Evolutionary conservation across 1,139 yeast genomes (phyloP).

Genomic region (Debaryomycetaceae sp.): DNA sequence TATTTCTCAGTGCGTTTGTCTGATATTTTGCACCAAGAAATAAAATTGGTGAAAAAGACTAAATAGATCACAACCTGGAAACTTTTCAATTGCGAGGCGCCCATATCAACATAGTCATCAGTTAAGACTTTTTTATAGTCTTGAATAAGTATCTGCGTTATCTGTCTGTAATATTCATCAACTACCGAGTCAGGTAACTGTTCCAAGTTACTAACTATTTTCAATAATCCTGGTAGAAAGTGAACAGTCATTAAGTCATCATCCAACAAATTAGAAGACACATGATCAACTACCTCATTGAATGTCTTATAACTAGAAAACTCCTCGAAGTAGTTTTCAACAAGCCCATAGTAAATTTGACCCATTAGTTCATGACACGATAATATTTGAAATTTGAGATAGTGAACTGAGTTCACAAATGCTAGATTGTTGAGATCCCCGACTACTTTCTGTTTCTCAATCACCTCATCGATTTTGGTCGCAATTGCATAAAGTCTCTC

Average conservation of each 20-base stretch:
- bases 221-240: constrained; percentile 60
- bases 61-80: constrained; percentile 47
- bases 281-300: constrained; percentile 26
- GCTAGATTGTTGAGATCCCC: constrained; percentile 37
- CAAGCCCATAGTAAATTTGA: constrained; percentile 54
- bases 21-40: constrained; percentile 65
- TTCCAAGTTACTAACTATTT: constrained; percentile 33
- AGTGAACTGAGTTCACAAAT: constrained; percentile 54
- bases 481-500: constrained; percentile 54
- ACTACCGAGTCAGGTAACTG: constrained; percentile 20
- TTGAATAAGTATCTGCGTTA: constrained; percentile 15
- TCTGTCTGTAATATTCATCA: constrained; percentile 24
- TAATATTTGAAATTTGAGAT: constrained; percentile 60
- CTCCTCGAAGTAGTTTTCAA: constrained; percentile 32
- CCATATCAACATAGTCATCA: constrained; percentile 39
- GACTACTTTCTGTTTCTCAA: constrained; percentile 60
- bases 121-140: constrained; percentile 21
- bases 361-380: constrained; percentile 72
- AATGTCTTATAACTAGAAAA: constrained; percentile 34
- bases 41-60: constrained; percentile 60
- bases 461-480: constrained; percentile 53
- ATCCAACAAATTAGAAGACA: constrained; percentile 41
- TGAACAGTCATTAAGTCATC: constrained; percentile 64
- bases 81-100: constrained; percentile 53
- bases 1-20: constrained; percentile 47